Evolutionary conservation across 768 basidiomycete species (phyloP).

Genomic region (Pilatotrama ljubarskyi): DNA sequence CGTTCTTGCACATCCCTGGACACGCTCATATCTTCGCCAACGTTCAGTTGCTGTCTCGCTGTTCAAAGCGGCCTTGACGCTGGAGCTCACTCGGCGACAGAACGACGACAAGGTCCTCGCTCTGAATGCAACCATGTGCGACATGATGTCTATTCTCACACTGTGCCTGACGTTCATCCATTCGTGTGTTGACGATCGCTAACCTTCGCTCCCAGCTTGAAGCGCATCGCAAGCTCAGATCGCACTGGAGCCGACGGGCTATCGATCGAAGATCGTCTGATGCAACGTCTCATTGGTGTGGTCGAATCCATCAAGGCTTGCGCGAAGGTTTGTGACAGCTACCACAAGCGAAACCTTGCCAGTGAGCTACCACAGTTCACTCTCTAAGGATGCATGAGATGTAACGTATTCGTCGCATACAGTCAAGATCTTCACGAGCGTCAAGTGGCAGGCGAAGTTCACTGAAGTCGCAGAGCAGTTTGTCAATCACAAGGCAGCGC

Average conservation of each 20-base stretch:
- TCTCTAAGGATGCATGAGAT: not conserved
- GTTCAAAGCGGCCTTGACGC: conserved; percentile 48
- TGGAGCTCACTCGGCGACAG: conserved; percentile 49
- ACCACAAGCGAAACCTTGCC: conserved; percentile 31
- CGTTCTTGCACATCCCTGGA: not conserved
- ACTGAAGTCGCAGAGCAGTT: conserved; percentile 21
- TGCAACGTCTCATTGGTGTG: conserved; percentile 27
- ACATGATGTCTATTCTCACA: conserved; percentile 47
- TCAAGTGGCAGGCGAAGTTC: conserved; percentile 31
- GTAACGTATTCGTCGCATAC: not conserved
- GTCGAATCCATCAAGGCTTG: conserved; percentile 34
- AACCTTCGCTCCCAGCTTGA: conserved; percentile 27
- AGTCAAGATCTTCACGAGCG: conserved; percentile 30
- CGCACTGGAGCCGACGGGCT: conserved; percentile 33
- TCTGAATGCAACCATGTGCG: conserved; percentile 50
- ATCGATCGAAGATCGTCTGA: conserved; percentile 36
- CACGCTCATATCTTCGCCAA: not conserved
- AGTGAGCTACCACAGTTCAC: conserved; percentile 7
- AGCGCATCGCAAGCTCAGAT: conserved; percentile 31
- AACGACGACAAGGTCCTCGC: conserved; percentile 51
- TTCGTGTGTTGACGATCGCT: not conserved
- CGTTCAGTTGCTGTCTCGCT: conserved; percentile 48
- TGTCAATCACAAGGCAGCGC: conserved; percentile 24
- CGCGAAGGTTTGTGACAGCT: conserved; percentile 35
- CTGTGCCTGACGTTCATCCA: conserved; percentile 34